Base-by-base conservation (phyloP, 2,329 filamentous ascomycete genomes). In the Hypoxylon sp. region DNA sequence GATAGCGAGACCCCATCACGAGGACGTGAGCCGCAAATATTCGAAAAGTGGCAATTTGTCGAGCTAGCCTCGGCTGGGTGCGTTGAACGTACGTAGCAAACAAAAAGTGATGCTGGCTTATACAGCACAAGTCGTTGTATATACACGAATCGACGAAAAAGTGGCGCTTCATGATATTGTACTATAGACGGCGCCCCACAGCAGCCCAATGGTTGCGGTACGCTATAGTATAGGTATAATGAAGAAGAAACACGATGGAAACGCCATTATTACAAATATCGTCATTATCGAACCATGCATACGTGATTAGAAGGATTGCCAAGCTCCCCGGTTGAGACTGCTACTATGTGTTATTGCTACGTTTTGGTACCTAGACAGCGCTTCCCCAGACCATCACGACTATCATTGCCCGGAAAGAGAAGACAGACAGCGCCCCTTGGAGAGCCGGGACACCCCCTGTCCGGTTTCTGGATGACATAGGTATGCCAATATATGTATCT, bases 201-300 rank as follows among this genome's bases (percentile, higher is more conserved):
- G 65, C 58, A 31, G 60, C 19, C 21, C 61, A 44, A 59, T 42
- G 46, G 59, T 70, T 65, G 39, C 47, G 56, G 27, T 50, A 42
- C 21, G 65, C 55, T 69, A 70, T 70, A 70, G 68, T 68, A 70
- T 62, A 55, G 21, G 53, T 70, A 70, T 60, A 63, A 68, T 65
- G 65, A 68, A 70, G 65, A 67, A 65, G 68, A 68, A 62, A 70
- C 65, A 70, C 61, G 65, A 68, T 56, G 57, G 52, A 65, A 63
- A 65, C 61, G 65, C 68, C 65, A 57, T 63, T 65, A 59, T 57
- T 52, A 65, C 32, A 50, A 47, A 11, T 19, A 65, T 68, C 65
- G 68, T 70, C 64, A 70, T 70, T 59, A 68, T 70, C 56, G 68
- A 68, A 68, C 65, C 48, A 70, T 50, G 57, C 27, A 24, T 65